Evolutionary conservation across 257 asterid genomes (phyloP).

Genomic region (Solanum bulbocastanum): DNA sequence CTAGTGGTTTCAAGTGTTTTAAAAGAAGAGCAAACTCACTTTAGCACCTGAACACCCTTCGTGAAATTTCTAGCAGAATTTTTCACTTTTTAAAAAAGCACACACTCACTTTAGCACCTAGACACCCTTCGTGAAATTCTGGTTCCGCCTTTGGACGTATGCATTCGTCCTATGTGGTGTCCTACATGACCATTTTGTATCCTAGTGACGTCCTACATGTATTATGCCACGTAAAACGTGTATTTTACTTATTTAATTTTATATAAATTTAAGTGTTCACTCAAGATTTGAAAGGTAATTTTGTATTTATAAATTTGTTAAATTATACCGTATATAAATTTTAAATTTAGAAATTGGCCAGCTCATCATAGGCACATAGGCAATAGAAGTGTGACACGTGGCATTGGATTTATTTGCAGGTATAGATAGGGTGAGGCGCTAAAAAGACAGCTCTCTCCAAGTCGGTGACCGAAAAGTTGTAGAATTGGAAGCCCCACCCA

Average conservation of each 20-base stretch:
- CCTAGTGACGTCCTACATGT: not conserved
- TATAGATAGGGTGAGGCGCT: not conserved
- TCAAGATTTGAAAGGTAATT: not conserved
- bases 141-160: accelerated
- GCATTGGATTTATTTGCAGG: not conserved
- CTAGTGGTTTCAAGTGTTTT: not conserved
- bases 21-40: not conserved
- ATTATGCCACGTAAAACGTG: not conserved
- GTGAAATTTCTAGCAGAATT: too few species aligned
- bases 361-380: not conserved
- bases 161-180: not conserved
- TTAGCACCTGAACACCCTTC: too few species aligned
- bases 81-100: not conserved
- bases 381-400: not conserved
- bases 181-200: too few species aligned
- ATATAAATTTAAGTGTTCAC: too few species aligned
- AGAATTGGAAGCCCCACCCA: not conserved
- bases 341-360: not conserved
- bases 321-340: not conserved
- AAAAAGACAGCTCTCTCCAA: not conserved
- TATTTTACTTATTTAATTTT: too few species aligned
- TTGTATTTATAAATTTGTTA: not conserved
- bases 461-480: not conserved
- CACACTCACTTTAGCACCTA: not conserved
- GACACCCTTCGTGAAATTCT: not conserved